Conservation (phyloP, 73 alveolate species). For the Tetrahymena thermophila region DNA sequence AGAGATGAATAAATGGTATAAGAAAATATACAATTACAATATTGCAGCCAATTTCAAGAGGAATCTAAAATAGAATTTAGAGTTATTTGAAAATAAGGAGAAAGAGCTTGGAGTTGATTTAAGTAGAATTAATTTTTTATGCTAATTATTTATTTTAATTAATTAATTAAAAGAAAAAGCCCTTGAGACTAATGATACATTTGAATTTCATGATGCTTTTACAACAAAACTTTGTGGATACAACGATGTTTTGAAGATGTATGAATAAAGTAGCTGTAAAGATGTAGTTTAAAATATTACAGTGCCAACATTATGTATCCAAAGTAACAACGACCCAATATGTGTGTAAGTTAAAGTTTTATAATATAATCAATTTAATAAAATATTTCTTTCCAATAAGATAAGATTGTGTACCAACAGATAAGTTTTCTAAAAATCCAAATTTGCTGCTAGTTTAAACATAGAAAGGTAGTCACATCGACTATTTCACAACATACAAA, state of each 20-base stretch:
- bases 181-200: slow-evolving; percentile 4
- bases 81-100: slow-evolving; percentile 1
- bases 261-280: not conserved
- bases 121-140: not conserved
- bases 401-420: not conserved
- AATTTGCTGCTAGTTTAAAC: slow-evolving; percentile 27
- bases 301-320: slow-evolving; percentile 22
- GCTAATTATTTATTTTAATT: too few species aligned
- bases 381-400: not conserved
- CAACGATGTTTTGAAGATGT: slow-evolving; percentile 12
- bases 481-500: slow-evolving; percentile 13
- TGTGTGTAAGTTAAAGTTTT: not conserved
- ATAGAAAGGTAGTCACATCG: slow-evolving; percentile 37
- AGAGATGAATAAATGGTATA: slow-evolving; percentile 18
- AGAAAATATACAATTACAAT: not conserved
- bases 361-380: not conserved
- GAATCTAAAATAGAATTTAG: slow-evolving; percentile 21
- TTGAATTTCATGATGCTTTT: slow-evolving; percentile 30
- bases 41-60: slow-evolving; percentile 26
- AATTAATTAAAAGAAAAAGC: slow-evolving; percentile 8
- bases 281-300: slow-evolving; percentile 1
- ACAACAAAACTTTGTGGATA: slow-evolving; percentile 2
- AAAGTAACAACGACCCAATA: slow-evolving; percentile 32
- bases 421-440: slow-evolving; percentile 1
- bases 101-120: slow-evolving; percentile 16